Conservation (phyloP, 2,329 filamentous ascomycete species). For the Trichoderma cornu-damae region DNA sequence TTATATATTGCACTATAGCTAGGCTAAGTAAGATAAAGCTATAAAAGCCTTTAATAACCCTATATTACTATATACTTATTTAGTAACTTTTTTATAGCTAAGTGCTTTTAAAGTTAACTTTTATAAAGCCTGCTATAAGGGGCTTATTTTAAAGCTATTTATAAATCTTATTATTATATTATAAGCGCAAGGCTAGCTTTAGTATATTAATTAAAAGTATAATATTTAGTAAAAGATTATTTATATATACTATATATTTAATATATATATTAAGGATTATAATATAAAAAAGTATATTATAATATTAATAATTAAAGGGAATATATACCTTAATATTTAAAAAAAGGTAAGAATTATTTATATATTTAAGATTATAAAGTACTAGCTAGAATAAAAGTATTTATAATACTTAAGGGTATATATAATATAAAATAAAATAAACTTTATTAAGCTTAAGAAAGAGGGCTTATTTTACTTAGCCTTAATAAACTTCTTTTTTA, state of each 20-base stretch:
- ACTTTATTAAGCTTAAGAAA: not conserved
- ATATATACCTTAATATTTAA: not conserved
- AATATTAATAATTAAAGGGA: not conserved
- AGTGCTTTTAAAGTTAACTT: not conserved
- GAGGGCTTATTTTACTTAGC: not conserved
- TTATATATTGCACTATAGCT: not conserved
- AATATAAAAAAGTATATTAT: not conserved
- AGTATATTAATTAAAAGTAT: not conserved
- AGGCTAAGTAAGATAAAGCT: not conserved
- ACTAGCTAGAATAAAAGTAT: not conserved
- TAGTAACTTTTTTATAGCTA: not conserved
- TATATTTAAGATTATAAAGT: not conserved
- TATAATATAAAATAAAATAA: not conserved
- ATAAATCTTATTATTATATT: not conserved
- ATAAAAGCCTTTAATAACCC: not conserved
- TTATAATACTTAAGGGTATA: not conserved
- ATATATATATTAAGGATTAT: not conserved
- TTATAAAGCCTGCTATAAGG: not conserved
- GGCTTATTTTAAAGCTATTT: not conserved
- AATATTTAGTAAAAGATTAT: not conserved
- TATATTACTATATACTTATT: not conserved
- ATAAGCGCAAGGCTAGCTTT: not conserved
- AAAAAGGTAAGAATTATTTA: not conserved
- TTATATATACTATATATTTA: not conserved
- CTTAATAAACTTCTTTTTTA: not conserved